Percentiles rank a stretch among this genome's conserved stretches.
phyloP scores from a whole-genome alignment of 257 asterid genomes.

The Petunia axillaris region DNA sequence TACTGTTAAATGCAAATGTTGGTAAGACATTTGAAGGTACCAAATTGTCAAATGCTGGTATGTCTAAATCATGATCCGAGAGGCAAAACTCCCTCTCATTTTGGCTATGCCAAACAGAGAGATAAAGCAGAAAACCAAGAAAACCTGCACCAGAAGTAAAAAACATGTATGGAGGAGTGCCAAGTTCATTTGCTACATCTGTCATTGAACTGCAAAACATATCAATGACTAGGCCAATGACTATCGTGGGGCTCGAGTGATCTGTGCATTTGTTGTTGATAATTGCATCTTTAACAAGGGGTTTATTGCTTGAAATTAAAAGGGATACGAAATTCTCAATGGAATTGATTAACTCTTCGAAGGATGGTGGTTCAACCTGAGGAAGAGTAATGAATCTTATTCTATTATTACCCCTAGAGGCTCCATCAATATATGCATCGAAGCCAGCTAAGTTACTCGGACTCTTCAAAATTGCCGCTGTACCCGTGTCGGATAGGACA shows the following conservation, averaged over 20 bases:
- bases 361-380: not conserved
- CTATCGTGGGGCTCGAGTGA: not conserved
- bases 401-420: not conserved
- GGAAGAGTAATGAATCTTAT: not conserved
- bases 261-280: not conserved
- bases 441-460: no score
- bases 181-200: conserved; percentile 45
- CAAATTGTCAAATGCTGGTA: conserved; percentile 31
- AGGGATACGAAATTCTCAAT: not conserved
- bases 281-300: not conserved
- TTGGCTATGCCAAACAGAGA: conserved; percentile 9
- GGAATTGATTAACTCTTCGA: not conserved
- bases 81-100: conserved; percentile 22
- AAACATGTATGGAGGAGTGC: conserved; percentile 42
- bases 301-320: not conserved
- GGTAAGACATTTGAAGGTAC: conserved; percentile 42
- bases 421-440: not conserved
- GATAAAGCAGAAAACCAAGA: conserved; percentile 28
- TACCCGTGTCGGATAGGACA: no score
- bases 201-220: conserved; percentile 45
- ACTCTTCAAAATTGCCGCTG: no score
- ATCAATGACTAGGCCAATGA: conserved; percentile 38
- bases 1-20: not conserved
- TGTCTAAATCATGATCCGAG: not conserved
- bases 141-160: conserved; percentile 46